These are phyloP conservation scores for Brassica carinata DNA, from an alignment of 345 rosid genomes.

Conservation along the genomic window DNA sequence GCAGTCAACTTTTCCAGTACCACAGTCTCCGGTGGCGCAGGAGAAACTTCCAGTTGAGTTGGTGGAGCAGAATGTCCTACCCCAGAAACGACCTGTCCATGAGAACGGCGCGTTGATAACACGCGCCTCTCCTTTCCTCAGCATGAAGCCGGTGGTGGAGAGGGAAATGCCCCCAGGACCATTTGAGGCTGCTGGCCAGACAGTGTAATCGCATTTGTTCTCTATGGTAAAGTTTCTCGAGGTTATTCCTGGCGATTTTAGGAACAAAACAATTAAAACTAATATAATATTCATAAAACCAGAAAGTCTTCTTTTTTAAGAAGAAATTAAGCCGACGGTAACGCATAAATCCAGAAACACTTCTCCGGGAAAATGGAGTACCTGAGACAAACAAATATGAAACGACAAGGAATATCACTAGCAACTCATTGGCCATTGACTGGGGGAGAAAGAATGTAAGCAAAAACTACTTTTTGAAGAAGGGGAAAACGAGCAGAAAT, in stretches of 20 bases:
- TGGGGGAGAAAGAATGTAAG: not conserved
- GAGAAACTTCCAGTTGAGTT: not conserved
- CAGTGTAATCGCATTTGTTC: conserved; percentile 21
- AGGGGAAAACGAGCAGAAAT: not conserved
- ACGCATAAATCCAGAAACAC: too few species aligned
- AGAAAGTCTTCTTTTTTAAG: not conserved
- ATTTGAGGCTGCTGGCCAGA: conserved; percentile 51
- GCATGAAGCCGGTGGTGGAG: conserved; percentile 54
- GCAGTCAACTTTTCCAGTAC: conserved; percentile 42
- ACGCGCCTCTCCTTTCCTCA: conserved; percentile 39
- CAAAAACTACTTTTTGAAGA: not conserved
- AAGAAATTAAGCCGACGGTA: too few species aligned
- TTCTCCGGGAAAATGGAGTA: not conserved
- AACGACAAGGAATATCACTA: not conserved
- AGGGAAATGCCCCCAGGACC: not conserved
- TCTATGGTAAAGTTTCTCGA: conserved; percentile 4
- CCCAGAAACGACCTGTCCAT: conserved; percentile 64
- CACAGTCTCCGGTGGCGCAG: conserved; percentile 47
- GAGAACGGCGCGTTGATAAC: conserved; percentile 20
- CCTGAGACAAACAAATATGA: not conserved
- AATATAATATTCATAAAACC: not conserved
- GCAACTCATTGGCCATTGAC: not conserved
- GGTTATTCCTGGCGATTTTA: not conserved
- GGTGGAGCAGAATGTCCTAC: conserved; percentile 46
- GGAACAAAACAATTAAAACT: not conserved